Evolutionary conservation across 75 land plant species (phyloP).

Genomic region (Sequoia sempervirens): DNA sequence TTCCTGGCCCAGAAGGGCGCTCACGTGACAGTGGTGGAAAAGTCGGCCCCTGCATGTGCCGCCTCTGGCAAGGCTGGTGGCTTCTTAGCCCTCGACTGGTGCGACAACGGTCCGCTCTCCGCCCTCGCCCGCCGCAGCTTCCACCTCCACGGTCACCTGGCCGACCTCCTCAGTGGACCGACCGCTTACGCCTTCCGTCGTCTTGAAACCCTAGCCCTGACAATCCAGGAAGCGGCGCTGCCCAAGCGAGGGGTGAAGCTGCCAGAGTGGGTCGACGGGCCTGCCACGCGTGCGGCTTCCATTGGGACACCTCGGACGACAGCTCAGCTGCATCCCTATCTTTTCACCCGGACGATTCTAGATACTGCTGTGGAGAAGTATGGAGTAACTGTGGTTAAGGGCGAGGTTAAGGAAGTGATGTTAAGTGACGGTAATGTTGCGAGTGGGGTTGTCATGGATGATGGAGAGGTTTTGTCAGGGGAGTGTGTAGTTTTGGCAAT

Average conservation of each 20-base stretch:
- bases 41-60: conserved; percentile 71
- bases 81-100: conserved; percentile 90
- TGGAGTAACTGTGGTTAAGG: conserved; percentile 57
- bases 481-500: conserved; percentile 78
- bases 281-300: conserved; percentile 11
- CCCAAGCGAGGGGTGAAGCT: not conserved
- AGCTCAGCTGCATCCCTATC: conserved; percentile 88
- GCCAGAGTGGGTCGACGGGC: conserved; percentile 57
- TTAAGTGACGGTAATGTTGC: conserved; percentile 25
- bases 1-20: conserved; percentile 60
- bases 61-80: conserved; percentile 97
- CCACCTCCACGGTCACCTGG: conserved; percentile 59
- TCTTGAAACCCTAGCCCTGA: conserved; percentile 38
- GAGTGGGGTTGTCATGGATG: conserved; percentile 42
- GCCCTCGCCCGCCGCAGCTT: conserved; percentile 72
- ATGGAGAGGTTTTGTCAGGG: conserved; percentile 31
- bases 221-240: conserved; percentile 17
- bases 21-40: conserved; percentile 65
- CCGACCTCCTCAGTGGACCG: conserved; percentile 62
- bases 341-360: conserved; percentile 57
- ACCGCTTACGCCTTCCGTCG: conserved; percentile 67
- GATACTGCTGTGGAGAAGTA: conserved; percentile 45
- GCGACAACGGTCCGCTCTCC: conserved; percentile 61
- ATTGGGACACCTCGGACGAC: conserved; percentile 75
- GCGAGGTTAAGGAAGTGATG: conserved; percentile 50